These are phyloP conservation scores for Pelagophyceae sp. DNA, from an alignment of 352 stramenopile genomes.

Conservation along the genomic window DNA sequence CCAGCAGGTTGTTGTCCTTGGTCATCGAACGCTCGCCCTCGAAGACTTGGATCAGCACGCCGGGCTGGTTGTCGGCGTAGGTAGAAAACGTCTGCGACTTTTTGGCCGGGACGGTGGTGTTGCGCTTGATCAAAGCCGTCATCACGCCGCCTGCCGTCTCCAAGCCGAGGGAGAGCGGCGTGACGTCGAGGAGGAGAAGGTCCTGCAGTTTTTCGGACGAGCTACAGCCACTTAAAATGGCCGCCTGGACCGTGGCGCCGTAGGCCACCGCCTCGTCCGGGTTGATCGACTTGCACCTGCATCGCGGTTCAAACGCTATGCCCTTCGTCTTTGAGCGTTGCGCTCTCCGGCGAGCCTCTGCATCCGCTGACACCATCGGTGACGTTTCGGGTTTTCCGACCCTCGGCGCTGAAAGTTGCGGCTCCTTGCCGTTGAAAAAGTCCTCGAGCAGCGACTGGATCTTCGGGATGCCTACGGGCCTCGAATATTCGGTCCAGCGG, in stretches of 20 bases:
- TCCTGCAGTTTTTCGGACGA: conserved; percentile 66
- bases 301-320: too few species aligned
- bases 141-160: conserved; percentile 84
- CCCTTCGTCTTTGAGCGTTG: too few species aligned
- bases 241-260: conserved; percentile 88
- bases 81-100: conserved; percentile 68
- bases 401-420: too few species aligned
- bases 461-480: conserved; percentile 98
- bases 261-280: conserved; percentile 95
- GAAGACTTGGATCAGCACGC: conserved; percentile 68
- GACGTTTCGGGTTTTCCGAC: too few species aligned
- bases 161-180: conserved; percentile 81
- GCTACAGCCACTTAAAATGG: conserved; percentile 86
- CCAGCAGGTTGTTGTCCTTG: conserved; percentile 70
- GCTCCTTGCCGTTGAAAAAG: conserved; percentile 92
- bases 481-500: too few species aligned
- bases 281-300: conserved; percentile 95
- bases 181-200: conserved; percentile 87
- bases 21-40: conserved; percentile 71
- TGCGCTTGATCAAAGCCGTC: conserved; percentile 83
- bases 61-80: conserved; percentile 66
- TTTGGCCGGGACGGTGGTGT: conserved; percentile 72
- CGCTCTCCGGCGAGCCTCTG: too few species aligned
- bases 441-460: conserved; percentile 83
- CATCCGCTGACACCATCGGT: too few species aligned